A percentile compares a stretch with the other conserved stretches of the same genome.
Evolutionary conservation across 768 basidiomycete species (phyloP).

Genomic region (Pluteus cervinus): DNA sequence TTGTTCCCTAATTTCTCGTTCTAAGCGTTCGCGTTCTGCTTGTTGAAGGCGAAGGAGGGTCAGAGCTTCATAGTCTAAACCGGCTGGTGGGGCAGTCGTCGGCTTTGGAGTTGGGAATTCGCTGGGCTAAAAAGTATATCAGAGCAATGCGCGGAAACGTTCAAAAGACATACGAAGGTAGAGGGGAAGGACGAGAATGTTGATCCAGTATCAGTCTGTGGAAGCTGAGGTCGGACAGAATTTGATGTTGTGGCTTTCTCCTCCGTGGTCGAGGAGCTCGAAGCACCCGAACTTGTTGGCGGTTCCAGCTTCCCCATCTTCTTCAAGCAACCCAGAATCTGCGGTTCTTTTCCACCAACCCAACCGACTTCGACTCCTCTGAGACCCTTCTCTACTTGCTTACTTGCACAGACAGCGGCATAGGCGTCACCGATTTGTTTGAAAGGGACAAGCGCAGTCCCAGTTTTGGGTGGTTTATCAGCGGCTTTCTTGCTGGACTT

Average conservation of each 20-base stretch:
- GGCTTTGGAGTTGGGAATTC: constrained; percentile 15
- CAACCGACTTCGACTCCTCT: constrained; percentile 65
- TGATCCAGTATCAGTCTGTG: constrained; percentile 11
- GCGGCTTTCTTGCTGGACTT: constrained; percentile 53
- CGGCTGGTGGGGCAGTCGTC: constrained; percentile 17
- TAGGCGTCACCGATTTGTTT: constrained; percentile 73
- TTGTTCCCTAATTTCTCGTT: constrained; percentile 68
- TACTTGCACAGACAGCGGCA: constrained; percentile 62
- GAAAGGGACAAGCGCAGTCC: constrained; percentile 72
- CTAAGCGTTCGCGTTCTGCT: constrained; percentile 72
- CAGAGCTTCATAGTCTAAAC: constrained; percentile 72
- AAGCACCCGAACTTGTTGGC: constrained; percentile 1
- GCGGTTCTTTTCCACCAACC: constrained; percentile 72
- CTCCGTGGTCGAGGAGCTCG: constrained; percentile 2
- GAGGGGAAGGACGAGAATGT: constrained; percentile 62
- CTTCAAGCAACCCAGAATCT: constrained; percentile 66
- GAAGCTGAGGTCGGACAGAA: constrained; percentile 24
- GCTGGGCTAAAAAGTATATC: constrained; percentile 8
- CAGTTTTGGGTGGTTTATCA: constrained; percentile 55
- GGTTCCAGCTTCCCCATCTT: constrained; percentile 58
- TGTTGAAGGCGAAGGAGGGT: constrained; percentile 78
- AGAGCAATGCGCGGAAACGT: no score
- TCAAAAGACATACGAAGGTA: constrained; percentile 38
- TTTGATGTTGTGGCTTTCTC: constrained; percentile 13
- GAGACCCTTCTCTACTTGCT: constrained; percentile 42